Base-by-base conservation (phyloP, 192 early-diverging fungal species). In the Backusella circina region DNA sequence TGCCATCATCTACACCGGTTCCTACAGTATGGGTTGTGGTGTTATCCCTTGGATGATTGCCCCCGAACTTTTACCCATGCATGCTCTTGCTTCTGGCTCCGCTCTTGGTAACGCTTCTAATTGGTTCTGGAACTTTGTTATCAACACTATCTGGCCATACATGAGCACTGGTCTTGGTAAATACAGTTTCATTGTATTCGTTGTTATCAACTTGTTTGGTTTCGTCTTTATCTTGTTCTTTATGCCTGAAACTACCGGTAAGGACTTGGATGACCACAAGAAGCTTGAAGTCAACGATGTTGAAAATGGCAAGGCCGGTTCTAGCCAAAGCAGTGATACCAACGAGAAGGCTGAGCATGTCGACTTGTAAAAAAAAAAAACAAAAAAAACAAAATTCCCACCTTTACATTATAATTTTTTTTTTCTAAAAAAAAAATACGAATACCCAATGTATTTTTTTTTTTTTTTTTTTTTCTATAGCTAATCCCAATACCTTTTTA, bases 41-140 rank as follows among this genome's bases (percentile, higher is more conserved):
- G 89, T 90, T 2, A 93, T 95, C 64, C 93, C 95, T 1, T 95
- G 93, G 93, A 82, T 94, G 32, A 88, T 93, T 65, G 83, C 92
- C 1, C 90, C 93, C 15, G 95, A 97, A 77, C 82, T 94, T 65
- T 82, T 95, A 33, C 95, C 95, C 2, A 84, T 89, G 15, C 91
- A 92, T 78, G 93, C 93, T 0, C 83, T 94, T 47, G 88, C 91
- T 1, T 79, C 92, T 10, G 92, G 91, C 30, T 89, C 90, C 0
- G 88, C 92, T 5, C 79, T 95, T 23, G 91, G 93, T 65, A 93
- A 89, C 5, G 87, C 84, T 6, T 83, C 91, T 30, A 95, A 95
- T 77, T 97, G 94, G 89, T 54, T 77, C 10, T 78, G 70, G 10
- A 87, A 87, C 76, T 87, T 87, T 78, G 67, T 87, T 28, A 79